phyloP scores from a whole-genome alignment of 169 alveolate genomes.

The Plasmodium cynomolgi region DNA sequence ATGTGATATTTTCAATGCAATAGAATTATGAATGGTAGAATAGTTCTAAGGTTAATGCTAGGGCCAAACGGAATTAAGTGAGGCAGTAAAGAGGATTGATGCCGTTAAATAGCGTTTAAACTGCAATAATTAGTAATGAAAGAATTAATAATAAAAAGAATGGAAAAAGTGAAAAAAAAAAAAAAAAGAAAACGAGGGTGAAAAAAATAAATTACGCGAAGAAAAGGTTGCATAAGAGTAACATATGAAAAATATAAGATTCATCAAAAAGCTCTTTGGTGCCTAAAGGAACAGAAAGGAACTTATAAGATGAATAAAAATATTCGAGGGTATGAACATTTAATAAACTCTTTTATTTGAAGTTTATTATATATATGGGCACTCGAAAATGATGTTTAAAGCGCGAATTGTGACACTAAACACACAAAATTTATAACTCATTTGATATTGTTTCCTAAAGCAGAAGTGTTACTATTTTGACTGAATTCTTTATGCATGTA shows the following conservation, averaged over 20 bases:
- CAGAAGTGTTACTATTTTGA: not conserved
- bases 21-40: not conserved
- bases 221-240: not conserved
- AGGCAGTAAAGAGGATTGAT: not conserved
- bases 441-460: not conserved
- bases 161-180: not conserved
- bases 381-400: not conserved
- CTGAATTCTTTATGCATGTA: not conserved
- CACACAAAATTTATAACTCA: not conserved
- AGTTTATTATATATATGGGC: not conserved
- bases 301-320: not conserved
- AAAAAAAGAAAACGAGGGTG: not conserved
- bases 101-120: not conserved
- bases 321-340: not conserved
- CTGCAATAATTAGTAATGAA: not conserved
- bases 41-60: not conserved
- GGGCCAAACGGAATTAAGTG: not conserved
- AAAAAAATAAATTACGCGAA: not conserved
- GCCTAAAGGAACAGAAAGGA: not conserved
- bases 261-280: not conserved
- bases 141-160: not conserved
- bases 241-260: not conserved
- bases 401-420: not conserved
- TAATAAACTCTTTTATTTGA: not conserved
- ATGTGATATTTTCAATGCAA: not conserved